phyloP scores from a whole-genome alignment of 192 early-diverging fungal species.

The Paraglomus brasilianum region DNA sequence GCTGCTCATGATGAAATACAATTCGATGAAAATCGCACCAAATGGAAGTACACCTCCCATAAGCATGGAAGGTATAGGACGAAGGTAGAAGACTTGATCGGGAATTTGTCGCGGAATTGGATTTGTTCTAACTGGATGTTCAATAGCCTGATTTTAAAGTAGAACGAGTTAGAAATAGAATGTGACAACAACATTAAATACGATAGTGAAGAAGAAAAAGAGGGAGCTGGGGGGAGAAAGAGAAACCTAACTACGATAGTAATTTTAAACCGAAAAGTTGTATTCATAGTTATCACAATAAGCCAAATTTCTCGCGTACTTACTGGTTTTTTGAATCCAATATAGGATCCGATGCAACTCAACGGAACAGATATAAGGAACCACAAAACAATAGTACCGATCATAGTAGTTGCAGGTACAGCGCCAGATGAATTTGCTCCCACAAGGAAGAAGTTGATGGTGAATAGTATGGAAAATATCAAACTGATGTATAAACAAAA shows the following conservation, averaged over 20 bases:
- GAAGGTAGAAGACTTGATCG: constrained; percentile 78
- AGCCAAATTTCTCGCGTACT: too few relatives aligned
- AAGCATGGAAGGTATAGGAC: constrained; percentile 68
- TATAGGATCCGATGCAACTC: constrained; percentile 71
- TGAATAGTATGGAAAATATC: constrained; percentile 59
- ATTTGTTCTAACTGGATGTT: constrained; percentile 83
- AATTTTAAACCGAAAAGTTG: not conserved
- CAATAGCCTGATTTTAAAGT: constrained; percentile 42
- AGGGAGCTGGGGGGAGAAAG: not conserved
- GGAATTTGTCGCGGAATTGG: constrained; percentile 94
- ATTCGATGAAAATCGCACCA: constrained; percentile 92
- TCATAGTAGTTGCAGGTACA: constrained; percentile 83
- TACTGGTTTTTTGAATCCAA: constrained; percentile 63
- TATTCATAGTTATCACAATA: not conserved
- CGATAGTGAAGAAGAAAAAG: not conserved
- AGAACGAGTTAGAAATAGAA: not conserved
- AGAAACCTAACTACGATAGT: too few relatives aligned
- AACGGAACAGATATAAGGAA: constrained; percentile 79
- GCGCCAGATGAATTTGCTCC: constrained; percentile 80
- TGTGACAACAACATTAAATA: too few relatives aligned
- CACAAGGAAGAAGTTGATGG: constrained; percentile 86
- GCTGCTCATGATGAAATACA: constrained; percentile 94
- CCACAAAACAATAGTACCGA: constrained; percentile 84
- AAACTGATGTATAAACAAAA: constrained; percentile 34
- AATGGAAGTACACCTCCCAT: constrained; percentile 90